Evolutionary conservation across 352 stramenopile genomes (phyloP).

Genomic region (Albugo laibachii): DNA sequence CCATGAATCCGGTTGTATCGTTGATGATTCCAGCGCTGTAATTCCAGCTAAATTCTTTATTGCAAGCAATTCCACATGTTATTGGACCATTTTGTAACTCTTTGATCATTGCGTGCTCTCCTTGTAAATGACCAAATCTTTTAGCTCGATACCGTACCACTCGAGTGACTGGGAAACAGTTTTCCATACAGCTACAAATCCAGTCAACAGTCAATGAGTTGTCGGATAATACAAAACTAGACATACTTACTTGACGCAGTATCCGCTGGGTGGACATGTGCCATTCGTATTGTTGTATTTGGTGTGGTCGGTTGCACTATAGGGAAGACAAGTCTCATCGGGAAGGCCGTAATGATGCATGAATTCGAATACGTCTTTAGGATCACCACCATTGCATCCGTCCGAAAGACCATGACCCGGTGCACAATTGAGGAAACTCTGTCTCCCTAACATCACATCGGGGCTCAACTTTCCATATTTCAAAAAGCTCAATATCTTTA

Average conservation of each 20-base stretch:
- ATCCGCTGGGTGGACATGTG: constrained; percentile 48
- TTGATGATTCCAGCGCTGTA: constrained; percentile 88
- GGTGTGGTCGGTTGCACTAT: constrained; percentile 67
- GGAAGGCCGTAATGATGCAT: constrained; percentile 50
- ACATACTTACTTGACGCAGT: constrained; percentile 64
- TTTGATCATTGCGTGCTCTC: constrained; percentile 73
- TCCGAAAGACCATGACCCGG: constrained; percentile 40
- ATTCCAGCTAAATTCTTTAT: constrained; percentile 55
- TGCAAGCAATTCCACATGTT: constrained; percentile 86
- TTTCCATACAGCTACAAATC: constrained; percentile 4
- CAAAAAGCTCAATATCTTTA: constrained; percentile 59
- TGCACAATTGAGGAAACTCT: constrained; percentile 70
- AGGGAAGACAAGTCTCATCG: constrained; percentile 61
- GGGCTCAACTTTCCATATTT: constrained; percentile 28
- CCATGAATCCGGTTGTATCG: constrained; percentile 73
- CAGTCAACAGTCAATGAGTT: neutral
- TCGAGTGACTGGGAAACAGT: constrained; percentile 56
- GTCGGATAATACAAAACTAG: neutral
- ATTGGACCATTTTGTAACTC: constrained; percentile 75
- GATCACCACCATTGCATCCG: constrained; percentile 51
- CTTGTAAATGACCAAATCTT: constrained; percentile 31
- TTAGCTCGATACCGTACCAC: constrained; percentile 70
- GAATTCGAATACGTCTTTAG: constrained; percentile 60
- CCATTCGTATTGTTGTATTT: constrained; percentile 45
- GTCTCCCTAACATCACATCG: constrained; percentile 57